Evolutionary conservation across 495 filamentous ascomycete species (phyloP), one percentile per base, ranked within the genome.

Genomic region (Talaromyces adpressus): DNA sequence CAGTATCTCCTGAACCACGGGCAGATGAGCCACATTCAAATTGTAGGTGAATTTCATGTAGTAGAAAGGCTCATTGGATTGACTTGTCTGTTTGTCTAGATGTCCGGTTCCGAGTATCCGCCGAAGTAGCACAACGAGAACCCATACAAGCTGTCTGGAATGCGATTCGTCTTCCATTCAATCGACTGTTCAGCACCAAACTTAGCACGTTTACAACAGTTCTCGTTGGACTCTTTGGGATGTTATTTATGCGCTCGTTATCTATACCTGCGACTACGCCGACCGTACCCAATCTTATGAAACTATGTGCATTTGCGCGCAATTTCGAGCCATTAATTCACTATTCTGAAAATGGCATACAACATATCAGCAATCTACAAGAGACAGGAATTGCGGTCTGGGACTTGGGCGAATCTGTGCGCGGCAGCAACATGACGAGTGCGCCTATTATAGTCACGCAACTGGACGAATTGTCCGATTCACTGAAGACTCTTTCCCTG

Each of bases 271-370:
- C 85, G 11, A 66, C 79, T 1, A 82, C 83, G 23, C 84, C 83
- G 29, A 85, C 91, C 5, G 89, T 90, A 1, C 92, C 92, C 4
- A 92, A 97, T 73, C 81, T 97, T 16, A 88, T 96, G 67, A 96
- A 95, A 73, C 89, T 95, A 29, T 92, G 92, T 4, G 84, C 89
- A 57, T 83, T 97, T 60, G 92, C 92, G 58, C 89, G 89, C 68
- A 89, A 90, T 2, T 93, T 97, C 68, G 92, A 97, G 70, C 92
- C 92, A 1, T 77, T 96, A 29, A 94, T 97, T 47, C 91, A 91
- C 76, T 95, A 92, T 70, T 95, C 92, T 0, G 91, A 96, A 66
- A 89, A 92, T 71, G 91, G 91, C 14, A 85, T 90, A 29, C 84
- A 87, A 63, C 91, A 96, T 70, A 90, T 96, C 22, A 86, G 86